phyloP scores from a whole-genome alignment of 495 filamentous ascomycete genomes.

The Neurospora sp. region DNA sequence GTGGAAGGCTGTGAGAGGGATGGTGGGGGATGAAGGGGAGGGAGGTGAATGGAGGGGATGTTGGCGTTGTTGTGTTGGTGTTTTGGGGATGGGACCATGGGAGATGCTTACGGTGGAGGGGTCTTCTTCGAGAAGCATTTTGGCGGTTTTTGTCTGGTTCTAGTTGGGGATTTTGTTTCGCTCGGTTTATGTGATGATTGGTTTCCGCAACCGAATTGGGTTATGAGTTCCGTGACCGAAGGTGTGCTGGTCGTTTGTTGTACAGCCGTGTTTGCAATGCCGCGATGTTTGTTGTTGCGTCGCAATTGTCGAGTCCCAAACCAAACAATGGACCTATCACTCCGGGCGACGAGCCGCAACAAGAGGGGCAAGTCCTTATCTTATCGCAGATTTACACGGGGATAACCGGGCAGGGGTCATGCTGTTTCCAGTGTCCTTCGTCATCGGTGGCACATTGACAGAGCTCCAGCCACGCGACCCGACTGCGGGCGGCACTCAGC shows the following conservation, averaged over 20 bases:
- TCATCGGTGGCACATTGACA: constrained; percentile 25
- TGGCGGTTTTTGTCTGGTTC: constrained; percentile 22
- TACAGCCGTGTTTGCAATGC: background rate
- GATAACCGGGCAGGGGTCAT: background rate
- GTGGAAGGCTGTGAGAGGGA: no score
- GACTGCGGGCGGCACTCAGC: background rate
- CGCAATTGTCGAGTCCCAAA: constrained; percentile 1
- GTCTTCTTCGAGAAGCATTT: constrained; percentile 95
- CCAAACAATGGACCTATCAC: constrained; percentile 11
- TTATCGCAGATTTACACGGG: constrained; percentile 14
- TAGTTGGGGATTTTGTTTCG: background rate
- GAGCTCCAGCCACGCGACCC: constrained; percentile 9
- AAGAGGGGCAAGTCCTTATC: constrained; percentile 15
- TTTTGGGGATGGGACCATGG: no score
- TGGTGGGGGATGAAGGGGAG: no score
- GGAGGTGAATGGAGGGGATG: no score
- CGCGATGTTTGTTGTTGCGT: constrained; percentile 2
- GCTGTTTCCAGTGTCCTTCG: constrained; percentile 12
- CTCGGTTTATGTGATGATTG: background rate
- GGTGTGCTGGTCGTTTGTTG: background rate
- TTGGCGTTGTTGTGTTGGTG: no score
- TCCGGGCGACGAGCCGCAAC: constrained; percentile 7
- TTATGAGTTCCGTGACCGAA: background rate
- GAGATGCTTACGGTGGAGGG: constrained; percentile 74
- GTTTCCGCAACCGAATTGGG: background rate